These are phyloP conservation scores for Cynara cardunculus DNA, from an alignment of 129 eudicot genomes.

Conservation along the genomic window DNA sequence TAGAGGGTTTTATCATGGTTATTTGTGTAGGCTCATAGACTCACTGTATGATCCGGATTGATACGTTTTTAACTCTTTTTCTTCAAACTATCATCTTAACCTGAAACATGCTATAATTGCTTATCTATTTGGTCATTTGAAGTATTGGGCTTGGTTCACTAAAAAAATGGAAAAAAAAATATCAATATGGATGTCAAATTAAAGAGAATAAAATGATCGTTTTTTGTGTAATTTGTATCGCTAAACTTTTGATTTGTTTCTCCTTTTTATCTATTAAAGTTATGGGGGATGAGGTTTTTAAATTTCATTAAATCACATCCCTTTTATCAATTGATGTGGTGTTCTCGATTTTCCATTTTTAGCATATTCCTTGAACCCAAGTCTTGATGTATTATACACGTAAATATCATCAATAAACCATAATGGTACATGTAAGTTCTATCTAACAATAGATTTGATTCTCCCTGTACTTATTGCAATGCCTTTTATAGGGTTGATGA, in stretches of 20 bases:
- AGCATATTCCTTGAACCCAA: not conserved
- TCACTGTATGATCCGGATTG: not conserved
- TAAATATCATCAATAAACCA: not conserved
- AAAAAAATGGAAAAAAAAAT: not conserved
- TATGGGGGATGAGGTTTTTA: not conserved
- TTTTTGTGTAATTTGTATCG: not conserved
- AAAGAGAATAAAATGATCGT: not conserved
- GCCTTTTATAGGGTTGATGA: conserved; percentile 52
- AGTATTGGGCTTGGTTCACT: not conserved
- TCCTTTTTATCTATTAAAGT: not conserved
- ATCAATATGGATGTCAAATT: not conserved
- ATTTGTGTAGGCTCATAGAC: not conserved
- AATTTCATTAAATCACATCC: not conserved
- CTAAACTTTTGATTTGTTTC: not conserved
- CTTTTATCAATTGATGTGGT: not conserved
- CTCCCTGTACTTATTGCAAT: not conserved
- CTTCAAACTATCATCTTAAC: not conserved
- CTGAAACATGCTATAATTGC: not conserved
- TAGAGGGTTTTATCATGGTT: not conserved
- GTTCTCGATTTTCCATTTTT: not conserved
- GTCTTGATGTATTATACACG: not conserved
- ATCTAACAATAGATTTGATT: not conserved
- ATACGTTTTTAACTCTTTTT: not conserved
- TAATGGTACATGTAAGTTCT: not conserved
- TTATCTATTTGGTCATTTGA: not conserved